Base-by-base conservation (phyloP, 2,329 filamentous ascomycete genomes). In the Orbilia quercus region DNA sequence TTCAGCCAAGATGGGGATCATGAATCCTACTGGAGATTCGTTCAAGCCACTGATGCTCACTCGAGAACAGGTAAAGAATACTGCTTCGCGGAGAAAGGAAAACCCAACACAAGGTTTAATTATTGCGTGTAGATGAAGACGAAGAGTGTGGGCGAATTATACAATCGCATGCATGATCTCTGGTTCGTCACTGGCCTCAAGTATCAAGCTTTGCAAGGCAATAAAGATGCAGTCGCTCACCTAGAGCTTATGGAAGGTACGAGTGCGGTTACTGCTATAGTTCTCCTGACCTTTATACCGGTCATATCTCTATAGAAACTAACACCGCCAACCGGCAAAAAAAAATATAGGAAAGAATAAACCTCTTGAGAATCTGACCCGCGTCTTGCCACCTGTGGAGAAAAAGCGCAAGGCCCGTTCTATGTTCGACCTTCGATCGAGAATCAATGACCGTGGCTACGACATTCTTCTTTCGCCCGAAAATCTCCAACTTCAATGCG, bases 181-280 rank as follows among this genome's bases (percentile, higher is more conserved):
- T 73, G 69, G 69, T 57, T 34, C 48, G n/a, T 73, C 28, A 47
- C 40, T 2, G 54, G 55, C 7, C 47, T 66, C n/a, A 73, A 73
- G 16, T 54, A 58, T 14, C 7, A 65, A 7, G 59, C 36, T 31
- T 40, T 72, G 18, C 45, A 45, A 14, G 67, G 67, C 20, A 28
- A 72, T 38, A 25, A 22, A 6, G 23, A 60, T 5, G 45, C 69
- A 7, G 6, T 47, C 0, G 7, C 16, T 2, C 28, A 18, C 1
- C 5, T 60, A 3, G 45, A 50, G 16, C 25, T 58, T 5, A 50
- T 65, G 14, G 69, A 73, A 31, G 23, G 31, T 2, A 44, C 25
- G n/a, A 28, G 69, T 73, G 22, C 55, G 65, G 16, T n/a, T n/a
- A n/a, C n/a, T n/a, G n/a, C n/a, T n/a, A n/a, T n/a, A n/a, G n/a